A percentile compares a stretch with the other conserved stretches of the same genome.
Conservation (phyloP, 2,329 filamentous ascomycete species). For the Akanthomyces uredinophilus region DNA sequence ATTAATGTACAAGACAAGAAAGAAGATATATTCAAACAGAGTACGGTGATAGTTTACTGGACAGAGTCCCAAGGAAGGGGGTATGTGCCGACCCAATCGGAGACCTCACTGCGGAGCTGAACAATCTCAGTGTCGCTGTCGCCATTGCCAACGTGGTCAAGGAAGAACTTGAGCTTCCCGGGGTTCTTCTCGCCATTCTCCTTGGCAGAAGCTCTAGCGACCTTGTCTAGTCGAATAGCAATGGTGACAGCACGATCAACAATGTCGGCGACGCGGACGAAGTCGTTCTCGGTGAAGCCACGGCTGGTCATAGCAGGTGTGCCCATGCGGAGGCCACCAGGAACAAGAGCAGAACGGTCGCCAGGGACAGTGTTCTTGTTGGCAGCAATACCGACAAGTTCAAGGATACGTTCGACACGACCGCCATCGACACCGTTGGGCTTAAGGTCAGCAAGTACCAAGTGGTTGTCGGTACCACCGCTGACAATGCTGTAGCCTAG, state of each 20-base stretch:
- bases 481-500: conserved; percentile 86
- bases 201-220: conserved; percentile 63
- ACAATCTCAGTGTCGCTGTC: conserved; percentile 66
- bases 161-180: conserved; percentile 60
- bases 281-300: conserved; percentile 86
- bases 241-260: conserved; percentile 80
- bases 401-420: conserved; percentile 82
- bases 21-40: conserved; percentile 11
- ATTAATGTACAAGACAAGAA: not conserved
- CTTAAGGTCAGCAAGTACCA: conserved; percentile 89
- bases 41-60: conserved; percentile 21
- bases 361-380: conserved; percentile 99
- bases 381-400: conserved; percentile 90
- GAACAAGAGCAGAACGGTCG: conserved; percentile 87
- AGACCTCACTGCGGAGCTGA: conserved; percentile 68
- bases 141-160: conserved; percentile 63
- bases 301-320: conserved; percentile 97
- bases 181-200: conserved; percentile 62
- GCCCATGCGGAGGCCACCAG: conserved; percentile 88
- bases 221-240: conserved; percentile 69
- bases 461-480: conserved; percentile 95
- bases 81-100: conserved; percentile 72
- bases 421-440: conserved; percentile 82
- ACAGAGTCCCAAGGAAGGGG: conserved; percentile 60
- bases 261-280: conserved; percentile 77